Base-by-base conservation (phyloP, 345 rosid genomes). In the Garcia nutans region DNA sequence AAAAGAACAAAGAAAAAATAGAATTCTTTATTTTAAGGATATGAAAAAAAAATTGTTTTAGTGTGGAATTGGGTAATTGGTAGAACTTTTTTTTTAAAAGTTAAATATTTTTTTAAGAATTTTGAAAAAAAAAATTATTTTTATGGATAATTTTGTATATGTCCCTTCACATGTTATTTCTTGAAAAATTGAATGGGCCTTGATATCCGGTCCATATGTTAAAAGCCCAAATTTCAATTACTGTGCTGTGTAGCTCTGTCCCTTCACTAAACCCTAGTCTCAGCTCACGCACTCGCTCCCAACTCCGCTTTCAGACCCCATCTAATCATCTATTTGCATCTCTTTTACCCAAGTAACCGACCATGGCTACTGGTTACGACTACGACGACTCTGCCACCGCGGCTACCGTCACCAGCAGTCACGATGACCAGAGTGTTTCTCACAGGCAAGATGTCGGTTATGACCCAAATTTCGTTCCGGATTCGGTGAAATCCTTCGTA, bases 401-500 rank as follows among this genome's bases (percentile, higher is more conserved):
- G 23, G 80, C 87, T 65, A 73, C 76, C 44, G 74, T 23, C 76
- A 26, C 73, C 49, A 61, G 9, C 42, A 31, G 50, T 68, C 72
- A 82, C 81, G 89, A 85, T 12, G 93, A 84, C n/a, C 84, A 68
- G 65, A 68, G 81, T 15, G 73, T 69, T 56, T 67, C 64, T 20
- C 75, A 59, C 19, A 79, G 49, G 44, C 88, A 85, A 44, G 96
- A 87, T 42, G 17, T 50, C 3, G 94, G 75, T 0, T 93, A 93
- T 80, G 98, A 96, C 80, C 99, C 98, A 0, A 93, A 91, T 80
- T 89, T 81, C 83, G 95, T 96, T 1, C 97, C 99, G 20, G 99
- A 96, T 77, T 89, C 98, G 10, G 98, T 96, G 76, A 93, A 89
- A 78, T 85, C 99, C 50, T 93, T 96, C 84, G 93, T 93, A 68